phyloP scores from a whole-genome alignment of 164 flowering plant genomes.

The Sedum album region DNA sequence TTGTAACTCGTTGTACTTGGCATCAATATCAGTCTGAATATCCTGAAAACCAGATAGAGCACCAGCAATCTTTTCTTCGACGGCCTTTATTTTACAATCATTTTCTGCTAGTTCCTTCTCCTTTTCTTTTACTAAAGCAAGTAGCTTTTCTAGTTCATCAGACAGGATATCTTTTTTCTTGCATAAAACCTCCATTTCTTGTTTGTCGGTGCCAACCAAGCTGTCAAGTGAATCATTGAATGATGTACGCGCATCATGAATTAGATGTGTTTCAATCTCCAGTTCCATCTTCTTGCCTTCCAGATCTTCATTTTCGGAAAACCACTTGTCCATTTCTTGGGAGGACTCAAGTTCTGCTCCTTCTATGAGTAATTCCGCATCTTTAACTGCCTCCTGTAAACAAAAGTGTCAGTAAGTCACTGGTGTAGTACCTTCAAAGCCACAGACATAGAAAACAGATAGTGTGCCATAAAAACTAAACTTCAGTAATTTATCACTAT shows the following conservation, averaged over 20 bases:
- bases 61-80: slow-evolving; percentile 44
- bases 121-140: slow-evolving; percentile 46
- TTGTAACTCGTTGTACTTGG: slow-evolving; percentile 30
- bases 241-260: slow-evolving; percentile 36
- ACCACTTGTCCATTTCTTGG: slow-evolving; percentile 51
- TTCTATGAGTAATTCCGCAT: slow-evolving; percentile 33
- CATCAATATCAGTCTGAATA: slow-evolving; percentile 31
- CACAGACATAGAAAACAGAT: not conserved
- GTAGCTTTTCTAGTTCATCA: slow-evolving; percentile 52
- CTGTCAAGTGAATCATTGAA: slow-evolving; percentile 34
- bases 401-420: not conserved
- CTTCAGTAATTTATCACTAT: not conserved
- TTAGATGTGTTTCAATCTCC: slow-evolving; percentile 45
- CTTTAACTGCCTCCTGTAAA: slow-evolving; percentile 41
- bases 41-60: slow-evolving; percentile 44
- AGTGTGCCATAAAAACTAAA: not conserved
- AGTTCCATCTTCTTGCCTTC: slow-evolving; percentile 54
- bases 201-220: slow-evolving; percentile 34
- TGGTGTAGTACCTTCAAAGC: not conserved
- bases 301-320: slow-evolving; percentile 40
- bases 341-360: slow-evolving; percentile 33
- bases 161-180: slow-evolving; percentile 32
- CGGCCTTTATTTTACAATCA: slow-evolving; percentile 35
- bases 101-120: slow-evolving; percentile 70
- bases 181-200: slow-evolving; percentile 41